Evolutionary conservation across 1,139 yeast genomes (phyloP).

Genomic region (Taphrina communis): DNA sequence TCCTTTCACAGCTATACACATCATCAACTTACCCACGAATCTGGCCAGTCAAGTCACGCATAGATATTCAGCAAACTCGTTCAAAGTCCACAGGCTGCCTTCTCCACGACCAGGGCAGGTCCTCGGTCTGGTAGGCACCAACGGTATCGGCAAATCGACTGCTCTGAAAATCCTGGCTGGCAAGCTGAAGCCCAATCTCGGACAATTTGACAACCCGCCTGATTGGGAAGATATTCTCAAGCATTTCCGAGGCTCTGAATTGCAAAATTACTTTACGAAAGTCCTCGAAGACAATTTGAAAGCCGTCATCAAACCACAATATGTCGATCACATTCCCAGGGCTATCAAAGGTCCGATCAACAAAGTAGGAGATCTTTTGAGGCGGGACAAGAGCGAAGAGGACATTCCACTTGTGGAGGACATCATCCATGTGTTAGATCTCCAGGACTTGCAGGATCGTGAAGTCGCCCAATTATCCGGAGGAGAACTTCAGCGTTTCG

Average conservation of each 20-base stretch:
- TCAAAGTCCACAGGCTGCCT: slow-evolving; percentile 94
- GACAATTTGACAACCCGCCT: slow-evolving; percentile 92
- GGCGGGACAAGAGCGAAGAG: slow-evolving; percentile 53
- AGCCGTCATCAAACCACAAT: slow-evolving; percentile 96
- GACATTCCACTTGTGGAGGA: slow-evolving; percentile 59
- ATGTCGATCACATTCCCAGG: slow-evolving; percentile 94
- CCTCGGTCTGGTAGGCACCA: slow-evolving; percentile 94
- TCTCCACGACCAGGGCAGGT: slow-evolving; percentile 99
- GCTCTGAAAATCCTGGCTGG: slow-evolving; percentile 98
- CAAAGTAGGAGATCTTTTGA: slow-evolving; percentile 80
- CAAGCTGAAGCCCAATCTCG: slow-evolving; percentile 95
- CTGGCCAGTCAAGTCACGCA: slow-evolving; percentile 91
- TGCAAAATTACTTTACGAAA: slow-evolving; percentile 93
- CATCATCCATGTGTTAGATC: slow-evolving; percentile 72
- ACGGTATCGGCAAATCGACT: slow-evolving; percentile 99
- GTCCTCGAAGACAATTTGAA: slow-evolving; percentile 90
- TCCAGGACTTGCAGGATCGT: slow-evolving; percentile 74
- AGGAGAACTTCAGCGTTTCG: slow-evolving; percentile 98
- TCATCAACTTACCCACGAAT: slow-evolving; percentile 94
- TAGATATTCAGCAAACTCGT: slow-evolving; percentile 96
- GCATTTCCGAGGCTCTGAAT: slow-evolving; percentile 93
- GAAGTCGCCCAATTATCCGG: slow-evolving; percentile 90
- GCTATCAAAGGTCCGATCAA: slow-evolving; percentile 90
- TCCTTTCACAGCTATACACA: slow-evolving; percentile 95
- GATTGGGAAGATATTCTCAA: slow-evolving; percentile 93